phyloP scores from a whole-genome alignment of 805 yeast species.

The Metschnikowia kunwiensis region DNA sequence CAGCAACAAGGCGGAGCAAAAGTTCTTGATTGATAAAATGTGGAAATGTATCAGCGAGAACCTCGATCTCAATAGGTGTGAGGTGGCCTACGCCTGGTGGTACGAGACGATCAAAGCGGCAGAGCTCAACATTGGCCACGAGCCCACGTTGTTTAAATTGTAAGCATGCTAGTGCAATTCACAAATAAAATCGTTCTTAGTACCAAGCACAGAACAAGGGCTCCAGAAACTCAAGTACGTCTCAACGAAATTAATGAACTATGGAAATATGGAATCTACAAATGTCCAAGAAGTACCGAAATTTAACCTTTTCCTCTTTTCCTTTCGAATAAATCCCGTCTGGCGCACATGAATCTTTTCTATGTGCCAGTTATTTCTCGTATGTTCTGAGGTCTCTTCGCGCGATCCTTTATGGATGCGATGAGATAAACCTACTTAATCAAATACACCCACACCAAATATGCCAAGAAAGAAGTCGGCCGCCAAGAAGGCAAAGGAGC shows the following conservation, averaged over 20 bases:
- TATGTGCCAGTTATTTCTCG: too few species aligned
- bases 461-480: constrained; percentile 92
- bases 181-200: background rate
- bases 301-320: too few species aligned
- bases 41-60: constrained; percentile 60
- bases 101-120: constrained; percentile 32
- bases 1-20: constrained; percentile 37
- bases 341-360: too few species aligned
- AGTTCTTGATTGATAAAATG: constrained; percentile 37
- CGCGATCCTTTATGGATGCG: too few species aligned
- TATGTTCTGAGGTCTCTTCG: too few species aligned
- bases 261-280: too few species aligned
- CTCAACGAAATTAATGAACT: too few species aligned
- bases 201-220: constrained; percentile 1
- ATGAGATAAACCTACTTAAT: constrained; percentile 9
- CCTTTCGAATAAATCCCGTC: too few species aligned
- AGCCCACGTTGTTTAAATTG: constrained; percentile 7
- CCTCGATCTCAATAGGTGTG: constrained; percentile 54
- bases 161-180: background rate
- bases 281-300: too few species aligned
- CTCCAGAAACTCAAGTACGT: background rate
- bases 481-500: constrained; percentile 62
- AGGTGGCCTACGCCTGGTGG: constrained; percentile 62
- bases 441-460: background rate
- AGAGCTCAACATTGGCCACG: constrained; percentile 9